Percentiles rank a stretch among this genome's conserved stretches.
Evolutionary conservation across 176 grass and related monocot species (phyloP).

Genomic region (Alloteropsis semialata): DNA sequence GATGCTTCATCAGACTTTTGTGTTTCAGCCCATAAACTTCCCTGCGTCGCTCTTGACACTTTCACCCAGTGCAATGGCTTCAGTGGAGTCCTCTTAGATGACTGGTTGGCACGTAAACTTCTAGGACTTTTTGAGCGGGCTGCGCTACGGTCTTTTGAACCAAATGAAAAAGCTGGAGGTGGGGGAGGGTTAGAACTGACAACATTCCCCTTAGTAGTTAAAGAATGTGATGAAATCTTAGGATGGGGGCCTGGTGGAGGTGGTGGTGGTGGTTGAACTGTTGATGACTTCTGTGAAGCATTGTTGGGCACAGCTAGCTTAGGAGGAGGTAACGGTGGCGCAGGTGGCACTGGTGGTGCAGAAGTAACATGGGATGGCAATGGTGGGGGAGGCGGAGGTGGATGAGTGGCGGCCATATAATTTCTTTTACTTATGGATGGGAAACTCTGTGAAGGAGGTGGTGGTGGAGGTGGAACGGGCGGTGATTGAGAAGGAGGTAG

Average conservation of each 20-base stretch:
- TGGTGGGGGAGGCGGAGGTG: slow-evolving; percentile 42
- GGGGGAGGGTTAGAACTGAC: slow-evolving; percentile 52
- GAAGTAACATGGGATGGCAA: slow-evolving; percentile 14
- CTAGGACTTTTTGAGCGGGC: slow-evolving; percentile 57
- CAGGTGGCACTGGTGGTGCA: slow-evolving; percentile 30
- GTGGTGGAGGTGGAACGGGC: slow-evolving; percentile 26
- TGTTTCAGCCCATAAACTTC: slow-evolving; percentile 95
- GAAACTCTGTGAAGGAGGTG: slow-evolving; percentile 26
- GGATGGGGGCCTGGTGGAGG: slow-evolving; percentile 38
- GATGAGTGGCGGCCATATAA: slow-evolving; percentile 16
- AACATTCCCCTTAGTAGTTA: slow-evolving; percentile 39
- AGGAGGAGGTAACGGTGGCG: slow-evolving; percentile 40
- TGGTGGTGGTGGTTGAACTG: slow-evolving; percentile 32
- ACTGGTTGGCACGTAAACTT: slow-evolving; percentile 44
- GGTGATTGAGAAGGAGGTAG: neutral
- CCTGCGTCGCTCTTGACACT: slow-evolving; percentile 79
- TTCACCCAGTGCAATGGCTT: slow-evolving; percentile 96
- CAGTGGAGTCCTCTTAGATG: slow-evolving; percentile 68
- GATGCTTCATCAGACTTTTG: slow-evolving; percentile 65
- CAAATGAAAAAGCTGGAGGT: slow-evolving; percentile 58
- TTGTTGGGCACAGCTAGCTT: slow-evolving; percentile 17
- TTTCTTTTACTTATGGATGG: slow-evolving; percentile 36
- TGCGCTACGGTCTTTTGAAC: slow-evolving; percentile 38
- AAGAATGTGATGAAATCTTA: slow-evolving; percentile 30
- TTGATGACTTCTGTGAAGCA: slow-evolving; percentile 30